Evolutionary conservation across 768 basidiomycete genomes (phyloP), one percentile per base, ranked within the genome.

Genomic region (Pleurotus cornucopiae): DNA sequence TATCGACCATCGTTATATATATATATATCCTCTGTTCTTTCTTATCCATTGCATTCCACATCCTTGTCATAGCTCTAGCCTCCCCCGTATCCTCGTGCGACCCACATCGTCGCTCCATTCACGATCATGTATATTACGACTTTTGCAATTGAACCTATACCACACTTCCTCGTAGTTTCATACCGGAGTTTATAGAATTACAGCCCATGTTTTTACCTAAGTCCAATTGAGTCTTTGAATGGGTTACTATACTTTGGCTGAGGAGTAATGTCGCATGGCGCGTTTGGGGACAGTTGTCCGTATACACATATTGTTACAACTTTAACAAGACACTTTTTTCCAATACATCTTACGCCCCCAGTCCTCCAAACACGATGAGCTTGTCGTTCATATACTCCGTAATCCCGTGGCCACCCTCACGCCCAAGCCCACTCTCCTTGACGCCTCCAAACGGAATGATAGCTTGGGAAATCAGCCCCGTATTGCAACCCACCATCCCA

Each of bases 391-490:
- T 72, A 64, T 91, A 98, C 63, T 98, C 96, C 41, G 86, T 82
- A 60, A 98, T 91, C 3, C 94, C 95, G 70, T 93, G 89, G 1
- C 84, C 82, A 5, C 96, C 96, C 65, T 96, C 94, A 34, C 91
- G 79, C 13, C 96, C 90, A 49, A 76, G 41, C 11, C 94, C 94
- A 64, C 90, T 92, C 76, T 97, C 91, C 72, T 94, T 94, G 47
- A 95, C 73, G 6, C 94, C 94, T 20, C 94, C 94, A 63, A 96
- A 95, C 16, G 93, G 92, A 74, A 93, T 86, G 12, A 76, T 76
- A 23, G 87, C 88, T n/a, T 88, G 84, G 56, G 86, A 89, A 65
- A 96, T 82, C 55, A 86, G 49, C 2, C 89, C 89, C 1, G 91
- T 91, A 70, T 94, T 94, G 47, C 81, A 77, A 30, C 90, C 91